Evolutionary conservation across 768 basidiomycete genomes (phyloP).

Genomic region (Russula earlei): DNA sequence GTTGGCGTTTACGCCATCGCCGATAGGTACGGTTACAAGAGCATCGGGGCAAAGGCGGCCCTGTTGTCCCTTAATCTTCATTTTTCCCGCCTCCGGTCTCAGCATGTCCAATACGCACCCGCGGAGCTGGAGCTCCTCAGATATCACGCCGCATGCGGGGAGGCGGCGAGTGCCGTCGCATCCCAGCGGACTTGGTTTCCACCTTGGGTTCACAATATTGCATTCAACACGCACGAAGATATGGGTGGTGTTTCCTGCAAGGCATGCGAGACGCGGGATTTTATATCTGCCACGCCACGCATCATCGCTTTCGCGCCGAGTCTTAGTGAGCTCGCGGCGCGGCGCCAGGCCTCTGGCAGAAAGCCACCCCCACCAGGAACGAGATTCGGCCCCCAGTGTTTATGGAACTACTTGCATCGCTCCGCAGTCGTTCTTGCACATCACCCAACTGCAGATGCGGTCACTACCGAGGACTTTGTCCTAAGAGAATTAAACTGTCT

Average conservation of each 20-base stretch:
- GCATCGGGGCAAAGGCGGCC: neutral
- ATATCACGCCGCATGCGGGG: constrained; percentile 1
- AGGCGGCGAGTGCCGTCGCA: neutral
- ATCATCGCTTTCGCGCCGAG: too few relatives aligned
- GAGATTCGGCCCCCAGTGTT: neutral
- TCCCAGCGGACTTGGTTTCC: too few relatives aligned
- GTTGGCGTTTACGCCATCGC: constrained; percentile 10
- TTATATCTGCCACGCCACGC: neutral
- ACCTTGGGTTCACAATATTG: too few relatives aligned
- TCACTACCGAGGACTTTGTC: neutral
- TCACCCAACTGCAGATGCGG: neutral
- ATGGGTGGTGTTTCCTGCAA: neutral
- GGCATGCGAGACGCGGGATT: neutral
- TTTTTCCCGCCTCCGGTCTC: neutral
- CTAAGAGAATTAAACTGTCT: neutral
- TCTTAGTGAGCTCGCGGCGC: too few relatives aligned
- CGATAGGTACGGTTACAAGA: neutral
- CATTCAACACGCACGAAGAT: too few relatives aligned
- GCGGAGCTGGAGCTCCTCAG: constrained; percentile 1
- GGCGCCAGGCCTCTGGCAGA: too few relatives aligned
- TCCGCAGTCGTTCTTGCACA: constrained; percentile 3
- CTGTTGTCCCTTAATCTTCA: neutral
- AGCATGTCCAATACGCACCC: neutral
- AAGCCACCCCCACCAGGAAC: too few relatives aligned
- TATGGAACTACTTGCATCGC: constrained; percentile 10